These are phyloP conservation scores for Cladosporium halotolerans DNA, from an alignment of 2,329 filamentous ascomycete species.

Conservation along the genomic window DNA sequence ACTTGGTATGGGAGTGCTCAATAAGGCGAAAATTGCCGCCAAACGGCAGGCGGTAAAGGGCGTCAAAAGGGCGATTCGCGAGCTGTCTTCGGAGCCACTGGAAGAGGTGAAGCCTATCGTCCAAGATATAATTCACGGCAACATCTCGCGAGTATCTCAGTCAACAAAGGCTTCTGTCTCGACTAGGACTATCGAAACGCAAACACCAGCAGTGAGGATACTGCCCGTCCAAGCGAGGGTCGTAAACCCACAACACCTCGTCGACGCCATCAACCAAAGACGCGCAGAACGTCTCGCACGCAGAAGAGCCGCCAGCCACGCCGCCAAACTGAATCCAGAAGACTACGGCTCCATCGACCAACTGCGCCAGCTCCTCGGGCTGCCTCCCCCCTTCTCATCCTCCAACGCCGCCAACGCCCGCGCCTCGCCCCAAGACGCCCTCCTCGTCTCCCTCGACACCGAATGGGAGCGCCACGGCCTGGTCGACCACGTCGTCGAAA, in stretches of 20 bases:
- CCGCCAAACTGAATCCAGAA: neutral
- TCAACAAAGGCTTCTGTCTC: neutral
- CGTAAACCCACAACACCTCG: neutral
- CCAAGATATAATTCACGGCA: too few relatives aligned
- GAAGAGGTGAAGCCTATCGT: neutral
- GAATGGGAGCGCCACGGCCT: constrained; percentile 65
- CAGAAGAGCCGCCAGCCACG: neutral
- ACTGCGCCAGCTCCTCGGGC: constrained; percentile 6
- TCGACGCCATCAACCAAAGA: neutral
- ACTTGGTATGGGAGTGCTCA: constrained; percentile 1
- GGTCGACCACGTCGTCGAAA: constrained; percentile 63
- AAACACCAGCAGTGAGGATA: neutral
- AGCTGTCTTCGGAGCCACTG: neutral
- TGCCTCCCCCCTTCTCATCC: neutral
- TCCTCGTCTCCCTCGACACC: constrained; percentile 72
- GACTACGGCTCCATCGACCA: constrained; percentile 8
- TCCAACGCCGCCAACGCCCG: neutral
- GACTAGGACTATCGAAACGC: neutral
- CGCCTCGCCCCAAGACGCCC: neutral
- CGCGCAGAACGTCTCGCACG: neutral
- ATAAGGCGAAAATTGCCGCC: constrained; percentile 6
- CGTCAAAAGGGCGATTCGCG: neutral
- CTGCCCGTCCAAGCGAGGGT: neutral
- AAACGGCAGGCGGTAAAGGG: neutral
- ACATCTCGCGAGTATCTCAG: neutral